Base-by-base conservation (phyloP, 371 early-diverging fungal genomes). In the Sporodiniella umbellata region DNA sequence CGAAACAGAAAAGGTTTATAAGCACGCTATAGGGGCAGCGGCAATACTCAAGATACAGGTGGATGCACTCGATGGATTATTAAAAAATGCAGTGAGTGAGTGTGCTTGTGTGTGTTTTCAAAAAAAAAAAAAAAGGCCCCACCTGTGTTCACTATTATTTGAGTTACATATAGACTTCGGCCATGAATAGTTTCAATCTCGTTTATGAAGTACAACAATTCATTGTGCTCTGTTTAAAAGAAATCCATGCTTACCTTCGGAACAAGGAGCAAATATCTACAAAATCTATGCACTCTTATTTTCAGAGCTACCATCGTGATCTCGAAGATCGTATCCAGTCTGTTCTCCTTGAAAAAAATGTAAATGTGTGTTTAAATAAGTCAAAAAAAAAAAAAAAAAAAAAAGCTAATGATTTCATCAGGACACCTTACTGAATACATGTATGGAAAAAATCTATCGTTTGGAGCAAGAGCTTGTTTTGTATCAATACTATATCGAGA, bases 401-500 rank as follows among this genome's bases (percentile, higher is more conserved):
- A 7, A 17, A 37, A n/a, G 8, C 18, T 37, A 18, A 10, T 31
- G 7, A 12, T 8, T 10, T 31, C 31, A 10, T 8, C 31, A 10
- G 12, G 12, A 31, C 31, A 10, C 31, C 33, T n/a, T 21, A 21
- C 22, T 18, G 47, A 22, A 33, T 19, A 31, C 47, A 30, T 56
- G 45, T 35, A 56, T 56, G 31, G 23, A 37, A 7, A 50, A 45
- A 45, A 39, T 56, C 3, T 50, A 33, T 45, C 17, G 33, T 8
- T 39, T 50, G 14, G 40, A 40, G 11, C 56, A 51, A 33, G 45
- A 50, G n/a, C 12, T 56, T 12, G 33, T 39, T 30, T 24, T 56
- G 10, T 45, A 51, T n/a, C 45, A 51, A 22, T 38, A 45, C 14
- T 51, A 51, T 40, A 40, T 56, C 8, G 45, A 45, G 23, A 51